Conservation (phyloP, 2,329 filamentous ascomycete genomes). For the Blastomyces emzantsi region DNA sequence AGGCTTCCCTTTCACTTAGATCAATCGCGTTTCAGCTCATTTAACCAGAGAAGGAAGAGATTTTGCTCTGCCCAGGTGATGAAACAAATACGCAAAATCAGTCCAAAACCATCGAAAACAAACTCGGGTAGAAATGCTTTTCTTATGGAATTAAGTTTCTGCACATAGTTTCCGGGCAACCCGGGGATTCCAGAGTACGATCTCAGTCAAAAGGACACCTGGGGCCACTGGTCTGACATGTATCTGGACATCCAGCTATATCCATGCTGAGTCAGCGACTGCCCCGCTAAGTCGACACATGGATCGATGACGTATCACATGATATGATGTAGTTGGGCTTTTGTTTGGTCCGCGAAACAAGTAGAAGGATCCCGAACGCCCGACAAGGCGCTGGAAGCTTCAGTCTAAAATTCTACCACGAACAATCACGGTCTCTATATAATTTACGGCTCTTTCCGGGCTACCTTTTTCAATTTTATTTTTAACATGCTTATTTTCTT, state of each 20-base stretch:
- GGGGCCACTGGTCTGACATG: too few relatives aligned
- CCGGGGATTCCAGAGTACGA: not conserved
- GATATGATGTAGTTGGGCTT: constrained; percentile 2
- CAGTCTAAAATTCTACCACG: not conserved
- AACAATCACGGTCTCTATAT: not conserved
- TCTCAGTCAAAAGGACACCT: too few relatives aligned
- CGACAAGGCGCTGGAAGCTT: constrained; percentile 2
- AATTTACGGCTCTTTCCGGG: not conserved
- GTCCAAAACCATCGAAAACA: not conserved
- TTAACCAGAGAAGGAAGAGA: not conserved
- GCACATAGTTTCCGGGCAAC: not conserved
- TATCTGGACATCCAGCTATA: too few relatives aligned
- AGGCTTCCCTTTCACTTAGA: not conserved
- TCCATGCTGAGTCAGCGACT: not conserved
- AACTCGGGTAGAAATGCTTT: not conserved
- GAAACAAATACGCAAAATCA: not conserved
- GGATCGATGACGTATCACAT: not conserved
- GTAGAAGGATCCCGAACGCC: constrained; percentile 3
- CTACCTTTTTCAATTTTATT: not conserved
- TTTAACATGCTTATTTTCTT: not conserved
- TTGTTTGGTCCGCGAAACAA: not conserved
- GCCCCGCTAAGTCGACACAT: not conserved
- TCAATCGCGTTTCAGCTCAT: not conserved
- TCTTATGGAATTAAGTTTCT: not conserved
- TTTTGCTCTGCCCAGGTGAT: not conserved